Percentiles rank a stretch among this genome's conserved stretches.
phyloP scores from a whole-genome alignment of 768 basidiomycete species.

The Boletus rex-veris region DNA sequence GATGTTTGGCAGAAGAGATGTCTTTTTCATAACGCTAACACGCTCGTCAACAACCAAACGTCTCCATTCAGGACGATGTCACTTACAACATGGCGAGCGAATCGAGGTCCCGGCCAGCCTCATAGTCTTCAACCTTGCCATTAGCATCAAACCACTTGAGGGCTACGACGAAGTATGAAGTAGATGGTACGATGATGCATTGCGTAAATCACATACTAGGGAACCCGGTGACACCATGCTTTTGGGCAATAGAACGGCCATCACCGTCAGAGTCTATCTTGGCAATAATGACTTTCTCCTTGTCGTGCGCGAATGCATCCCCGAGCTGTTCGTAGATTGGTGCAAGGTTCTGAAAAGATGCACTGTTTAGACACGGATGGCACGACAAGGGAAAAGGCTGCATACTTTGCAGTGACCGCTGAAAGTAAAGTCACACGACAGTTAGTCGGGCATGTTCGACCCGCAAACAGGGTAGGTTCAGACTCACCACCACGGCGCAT shows the following conservation, averaged over 20 bases:
- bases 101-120: slow-evolving; percentile 78
- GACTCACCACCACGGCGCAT: slow-evolving; percentile 84
- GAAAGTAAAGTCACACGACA: background rate
- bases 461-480: background rate
- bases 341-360: slow-evolving; percentile 67
- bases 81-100: slow-evolving; percentile 71
- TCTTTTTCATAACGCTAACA: slow-evolving; percentile 64
- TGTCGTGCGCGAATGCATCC: slow-evolving; percentile 75
- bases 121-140: slow-evolving; percentile 66
- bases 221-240: slow-evolving; percentile 79
- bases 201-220: slow-evolving; percentile 59
- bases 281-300: slow-evolving; percentile 83
- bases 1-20: slow-evolving; percentile 83
- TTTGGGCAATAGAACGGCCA: slow-evolving; percentile 71
- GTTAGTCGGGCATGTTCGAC: background rate
- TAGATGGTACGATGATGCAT: background rate
- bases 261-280: slow-evolving; percentile 92
- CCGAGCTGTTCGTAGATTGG: slow-evolving; percentile 87
- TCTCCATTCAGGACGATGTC: background rate
- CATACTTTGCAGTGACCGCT: slow-evolving; percentile 87
- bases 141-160: slow-evolving; percentile 86
- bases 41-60: background rate
- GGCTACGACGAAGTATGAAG: slow-evolving; percentile 44
- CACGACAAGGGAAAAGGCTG: background rate
- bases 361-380: background rate